Base-by-base conservation (phyloP, 257 asterid species). In the Solanum ossicruentum region DNA sequence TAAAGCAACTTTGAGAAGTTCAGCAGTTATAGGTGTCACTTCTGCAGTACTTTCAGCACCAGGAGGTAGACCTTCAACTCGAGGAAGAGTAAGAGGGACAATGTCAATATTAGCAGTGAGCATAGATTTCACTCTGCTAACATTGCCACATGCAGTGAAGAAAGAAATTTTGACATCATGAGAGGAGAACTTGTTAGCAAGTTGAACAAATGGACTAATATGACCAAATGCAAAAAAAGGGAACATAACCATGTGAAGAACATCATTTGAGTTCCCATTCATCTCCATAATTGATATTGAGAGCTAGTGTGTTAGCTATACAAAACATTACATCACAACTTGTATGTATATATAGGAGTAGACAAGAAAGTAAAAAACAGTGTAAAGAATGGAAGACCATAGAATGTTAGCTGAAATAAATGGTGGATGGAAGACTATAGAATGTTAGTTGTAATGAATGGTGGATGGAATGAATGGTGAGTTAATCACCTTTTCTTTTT, bases 171-270 rank as follows among this genome's bases (percentile, higher is more conserved):
- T 71, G 71, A 91, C 91, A 6, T 90, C 92, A 80, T 84, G 88
- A 5, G 86, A 41, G 52, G 92, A 82, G 2, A 92, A 87, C 88
- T 92, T 91, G 86, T 92, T 90, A 54, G 93, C 86, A 3, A 92
- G 86, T 77, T 92, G 93, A 45, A 90, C 93, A 54, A 92, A 89
- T 39, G 95, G 95, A 82, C 92, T 89, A 13, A 92, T 92, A 55
- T 91, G 92, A 55, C 93, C 93, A 72, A 90, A 92, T 6, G 92
- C 95, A 13, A 90, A 91, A 72, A 85, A 88, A 6, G 93, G 93
- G 56, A 92, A 89, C 95, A 92, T 87, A 6, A 88, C 91, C 2
- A 92, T 84, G 67, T 90, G 92, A 55, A 92, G 91, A 60, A 10
- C 20, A 26, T 83, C 84, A 12, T 55, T 43, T 36, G 69, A 23